Conservation (phyloP, 257 asterid genomes). For the Paraleonurus japonicus region DNA sequence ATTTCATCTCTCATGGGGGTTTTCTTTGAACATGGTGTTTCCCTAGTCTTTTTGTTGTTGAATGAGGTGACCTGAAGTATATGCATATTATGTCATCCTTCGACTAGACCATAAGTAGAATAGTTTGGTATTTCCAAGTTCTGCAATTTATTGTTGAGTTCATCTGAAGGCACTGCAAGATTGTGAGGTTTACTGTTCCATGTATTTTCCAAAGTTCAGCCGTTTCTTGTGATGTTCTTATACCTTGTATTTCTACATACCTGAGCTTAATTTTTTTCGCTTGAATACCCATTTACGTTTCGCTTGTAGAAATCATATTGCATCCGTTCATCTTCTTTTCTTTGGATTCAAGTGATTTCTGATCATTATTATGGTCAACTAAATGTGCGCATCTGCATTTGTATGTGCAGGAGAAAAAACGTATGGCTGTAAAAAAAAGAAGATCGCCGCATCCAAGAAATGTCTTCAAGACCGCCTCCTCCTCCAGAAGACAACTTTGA, state of each 20-base stretch:
- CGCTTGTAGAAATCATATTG: not conserved
- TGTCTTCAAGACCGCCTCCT: conserved; percentile 56
- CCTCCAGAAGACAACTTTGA: conserved; percentile 69
- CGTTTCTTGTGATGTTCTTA: not conserved
- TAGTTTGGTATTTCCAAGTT: not conserved
- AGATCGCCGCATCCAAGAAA: conserved; percentile 81
- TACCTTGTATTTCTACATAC: not conserved
- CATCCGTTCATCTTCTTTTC: conserved; percentile 1
- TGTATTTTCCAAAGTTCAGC: conserved; percentile 10
- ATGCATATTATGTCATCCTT: not conserved
- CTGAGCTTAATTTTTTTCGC: not conserved
- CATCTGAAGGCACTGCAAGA: not conserved
- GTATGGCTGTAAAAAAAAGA: conserved; percentile 65
- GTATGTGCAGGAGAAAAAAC: conserved; percentile 66
- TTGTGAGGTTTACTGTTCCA: not conserved
- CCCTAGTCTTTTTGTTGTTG: conserved; percentile 3
- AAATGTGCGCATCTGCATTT: not conserved
- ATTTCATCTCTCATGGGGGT: not conserved
- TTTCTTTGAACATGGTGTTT: not conserved
- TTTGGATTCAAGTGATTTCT: conserved; percentile 12
- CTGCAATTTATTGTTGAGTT: not conserved
- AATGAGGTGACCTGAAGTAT: not conserved
- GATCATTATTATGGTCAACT: not conserved
- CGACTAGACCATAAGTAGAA: not conserved
- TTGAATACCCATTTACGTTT: not conserved